Evolutionary conservation across 2,329 filamentous ascomycete species (phyloP), one percentile per base, ranked within the genome.

Genomic region (Bipolaris bicolor): DNA sequence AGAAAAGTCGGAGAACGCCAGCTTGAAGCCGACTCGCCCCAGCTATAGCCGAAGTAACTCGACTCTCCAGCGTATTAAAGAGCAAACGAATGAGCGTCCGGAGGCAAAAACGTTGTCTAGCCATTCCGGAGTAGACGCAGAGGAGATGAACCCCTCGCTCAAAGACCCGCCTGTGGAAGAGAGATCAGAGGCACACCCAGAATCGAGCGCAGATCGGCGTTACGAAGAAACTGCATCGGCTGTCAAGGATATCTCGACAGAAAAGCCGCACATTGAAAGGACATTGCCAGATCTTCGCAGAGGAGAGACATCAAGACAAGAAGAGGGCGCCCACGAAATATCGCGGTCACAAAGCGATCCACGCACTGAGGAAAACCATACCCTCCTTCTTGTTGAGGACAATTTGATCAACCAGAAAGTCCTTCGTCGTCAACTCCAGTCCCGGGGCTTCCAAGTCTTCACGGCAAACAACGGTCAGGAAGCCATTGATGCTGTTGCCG

Each of bases 371-470:
- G 44, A 51, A 3, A 65, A 64, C 9, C 58, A 62, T 9, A 74
- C 69, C 1, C 54, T 77, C 6, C 71, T 83, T 0, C 66, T 83
- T 0, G 81, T 82, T 0, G 81, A 83, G 58, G 81, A 82, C 57
- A 83, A 83, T 44, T 52, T 76, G 2, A 78, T 83, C 52, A 83
- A 83, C 20, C 74, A 82, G 0, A 80, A 80, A 18, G 81, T 83
- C 24, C 62, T 83, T 26, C 73, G 77, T 13, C 80, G 82, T 63
- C 82, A 83, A 61, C 79, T 81, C 48, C 76, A 78, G 52, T 78
- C 78, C 40, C 72, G 79, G 10, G 73, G 76, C 0, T 72, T 81
- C 22, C 73, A 78, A 15, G 81, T 73, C 1, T 66, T 74, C 15
- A 76, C 76, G 1, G 80, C 80, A 1, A 72, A 73, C 6, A 78